Evolutionary conservation across 2,329 filamentous ascomycete genomes (phyloP).

Genomic region (Penicillium digitatum): DNA sequence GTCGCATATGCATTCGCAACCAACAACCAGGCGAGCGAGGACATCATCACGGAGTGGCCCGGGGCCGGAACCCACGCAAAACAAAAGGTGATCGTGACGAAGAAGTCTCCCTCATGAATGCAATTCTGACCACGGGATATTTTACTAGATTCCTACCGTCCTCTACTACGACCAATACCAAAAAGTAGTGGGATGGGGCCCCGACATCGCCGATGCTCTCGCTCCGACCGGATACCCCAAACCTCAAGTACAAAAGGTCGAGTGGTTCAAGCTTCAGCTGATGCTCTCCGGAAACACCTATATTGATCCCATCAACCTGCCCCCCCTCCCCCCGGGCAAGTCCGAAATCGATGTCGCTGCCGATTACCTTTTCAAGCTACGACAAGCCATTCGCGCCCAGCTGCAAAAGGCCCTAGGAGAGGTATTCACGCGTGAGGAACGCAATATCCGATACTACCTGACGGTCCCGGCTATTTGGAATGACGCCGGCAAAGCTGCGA

Average conservation of each 20-base stretch:
- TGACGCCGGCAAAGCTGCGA: slow-evolving; percentile 95
- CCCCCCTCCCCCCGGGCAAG: slow-evolving; percentile 93
- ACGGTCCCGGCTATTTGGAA: slow-evolving; percentile 99
- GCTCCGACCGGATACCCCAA: slow-evolving; percentile 97
- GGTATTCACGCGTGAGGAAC: slow-evolving; percentile 95
- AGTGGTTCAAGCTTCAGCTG: slow-evolving; percentile 99
- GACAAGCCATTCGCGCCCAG: slow-evolving; percentile 93
- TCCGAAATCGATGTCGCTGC: slow-evolving; percentile 99
- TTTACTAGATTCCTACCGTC: slow-evolving; percentile 79
- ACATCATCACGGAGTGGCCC: slow-evolving; percentile 99
- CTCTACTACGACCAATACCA: slow-evolving; percentile 99
- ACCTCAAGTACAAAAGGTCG: slow-evolving; percentile 95
- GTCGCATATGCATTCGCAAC: slow-evolving; percentile 91
- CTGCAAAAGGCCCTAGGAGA: slow-evolving; percentile 95
- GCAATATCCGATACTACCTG: slow-evolving; percentile 95
- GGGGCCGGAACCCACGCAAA: slow-evolving; percentile 96
- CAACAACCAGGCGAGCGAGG: slow-evolving; percentile 95
- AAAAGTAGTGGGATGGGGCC: slow-evolving; percentile 99
- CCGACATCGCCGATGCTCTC: slow-evolving; percentile 93
- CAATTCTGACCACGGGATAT: background rate
- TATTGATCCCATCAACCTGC: slow-evolving; percentile 97
- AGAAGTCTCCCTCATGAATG: background rate
- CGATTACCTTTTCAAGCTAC: slow-evolving; percentile 96
- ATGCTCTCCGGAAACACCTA: slow-evolving; percentile 99
- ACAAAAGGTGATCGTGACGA: slow-evolving; percentile 69